phyloP scores from a whole-genome alignment of 73 alveolate genomes.

The Paramecium biaurelia region DNA sequence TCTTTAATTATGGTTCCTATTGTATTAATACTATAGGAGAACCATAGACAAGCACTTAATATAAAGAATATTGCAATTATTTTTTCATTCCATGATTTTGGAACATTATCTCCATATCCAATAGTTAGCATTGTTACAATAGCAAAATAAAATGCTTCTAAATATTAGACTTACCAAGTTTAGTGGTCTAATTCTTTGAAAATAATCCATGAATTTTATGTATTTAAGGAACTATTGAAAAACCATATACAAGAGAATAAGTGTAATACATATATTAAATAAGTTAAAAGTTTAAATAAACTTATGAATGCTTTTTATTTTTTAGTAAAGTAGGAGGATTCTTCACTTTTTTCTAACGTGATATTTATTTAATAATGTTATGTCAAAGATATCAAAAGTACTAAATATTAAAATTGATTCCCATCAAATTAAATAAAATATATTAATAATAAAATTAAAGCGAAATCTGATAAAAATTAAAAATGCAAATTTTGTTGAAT shows the following conservation, averaged over 20 bases:
- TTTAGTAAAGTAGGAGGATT: background rate
- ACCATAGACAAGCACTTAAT: constrained; percentile 53
- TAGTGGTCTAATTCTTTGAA: background rate
- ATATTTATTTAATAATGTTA: background rate
- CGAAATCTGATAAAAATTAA: background rate
- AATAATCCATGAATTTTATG: constrained; percentile 13
- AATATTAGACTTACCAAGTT: constrained; percentile 40
- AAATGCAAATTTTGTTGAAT: background rate
- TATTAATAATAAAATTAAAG: background rate
- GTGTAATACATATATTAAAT: background rate
- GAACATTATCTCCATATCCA: constrained; percentile 62
- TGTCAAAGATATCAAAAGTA: background rate
- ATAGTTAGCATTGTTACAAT: constrained; percentile 62
- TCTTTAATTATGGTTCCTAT: constrained; percentile 54
- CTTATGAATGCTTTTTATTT: background rate
- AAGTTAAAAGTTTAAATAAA: background rate
- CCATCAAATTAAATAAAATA: background rate
- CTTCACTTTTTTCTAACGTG: background rate
- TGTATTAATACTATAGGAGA: constrained; percentile 45
- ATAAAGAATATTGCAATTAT: constrained; percentile 28
- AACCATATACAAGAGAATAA: constrained; percentile 20
- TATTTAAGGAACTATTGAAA: background rate
- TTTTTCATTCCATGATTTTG: constrained; percentile 53
- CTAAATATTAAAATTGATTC: background rate
- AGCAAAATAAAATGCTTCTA: constrained; percentile 59